A percentile compares a stretch with the other conserved stretches of the same genome.
phyloP scores from a whole-genome alignment of 1,284 basidiomycete genomes.

The Puccinia coronata region DNA sequence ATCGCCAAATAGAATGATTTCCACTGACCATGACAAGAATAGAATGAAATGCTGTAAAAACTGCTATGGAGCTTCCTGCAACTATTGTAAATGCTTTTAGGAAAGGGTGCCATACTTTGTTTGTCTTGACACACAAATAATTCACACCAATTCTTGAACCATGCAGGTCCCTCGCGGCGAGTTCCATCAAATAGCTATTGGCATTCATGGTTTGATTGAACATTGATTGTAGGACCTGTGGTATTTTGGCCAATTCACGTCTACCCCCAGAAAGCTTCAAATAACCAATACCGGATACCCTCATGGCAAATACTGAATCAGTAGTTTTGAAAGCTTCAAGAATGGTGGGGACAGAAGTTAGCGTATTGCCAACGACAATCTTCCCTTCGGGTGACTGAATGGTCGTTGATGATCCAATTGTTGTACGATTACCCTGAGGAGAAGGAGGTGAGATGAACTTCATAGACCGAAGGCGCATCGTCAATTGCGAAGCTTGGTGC shows the following conservation, averaged over 20 bases:
- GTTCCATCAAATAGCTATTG: neutral
- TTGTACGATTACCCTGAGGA: too few species aligned
- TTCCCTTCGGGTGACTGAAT: too few species aligned
- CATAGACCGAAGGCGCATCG: neutral
- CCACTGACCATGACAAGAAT: neutral
- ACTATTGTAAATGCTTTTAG: neutral
- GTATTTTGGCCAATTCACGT: neutral
- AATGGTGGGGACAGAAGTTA: too few species aligned
- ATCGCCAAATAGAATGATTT: neutral
- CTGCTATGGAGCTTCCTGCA: neutral
- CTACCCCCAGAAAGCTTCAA: neutral
- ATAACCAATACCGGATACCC: neutral
- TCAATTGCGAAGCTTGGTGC: neutral
- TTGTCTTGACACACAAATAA: neutral
- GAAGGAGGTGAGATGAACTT: too few species aligned
- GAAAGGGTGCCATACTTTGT: neutral
- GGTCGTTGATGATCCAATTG: too few species aligned
- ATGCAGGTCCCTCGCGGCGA: neutral
- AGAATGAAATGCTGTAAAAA: neutral
- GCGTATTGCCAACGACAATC: too few species aligned
- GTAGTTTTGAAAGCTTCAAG: too few species aligned
- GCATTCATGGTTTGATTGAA: neutral
- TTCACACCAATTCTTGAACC: neutral
- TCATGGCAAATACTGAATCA: neutral
- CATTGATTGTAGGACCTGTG: neutral